A percentile compares a stretch with the other conserved stretches of the same genome.
These are phyloP conservation scores for Leccinum sublutescens DNA, from an alignment of 768 basidiomycete genomes.

Conservation along the genomic window DNA sequence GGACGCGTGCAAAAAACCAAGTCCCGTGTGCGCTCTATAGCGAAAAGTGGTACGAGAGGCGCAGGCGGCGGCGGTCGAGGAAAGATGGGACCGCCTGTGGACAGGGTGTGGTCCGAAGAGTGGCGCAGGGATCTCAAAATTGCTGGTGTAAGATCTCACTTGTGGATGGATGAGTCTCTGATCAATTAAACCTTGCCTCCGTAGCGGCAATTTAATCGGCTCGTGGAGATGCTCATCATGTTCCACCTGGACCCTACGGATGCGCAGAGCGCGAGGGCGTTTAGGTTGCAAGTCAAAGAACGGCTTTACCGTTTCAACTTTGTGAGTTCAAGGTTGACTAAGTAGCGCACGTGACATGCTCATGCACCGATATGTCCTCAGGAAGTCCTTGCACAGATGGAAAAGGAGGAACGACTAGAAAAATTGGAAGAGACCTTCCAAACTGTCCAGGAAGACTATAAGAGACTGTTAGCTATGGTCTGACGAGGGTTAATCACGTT, in stretches of 20 bases:
- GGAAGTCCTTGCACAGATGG: constrained; percentile 87
- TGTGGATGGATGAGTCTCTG: neutral
- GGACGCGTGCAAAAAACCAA: constrained; percentile 41
- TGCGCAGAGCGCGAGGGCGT: constrained; percentile 53
- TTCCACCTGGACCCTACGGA: constrained; percentile 65
- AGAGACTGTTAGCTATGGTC: constrained; percentile 66
- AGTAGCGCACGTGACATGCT: neutral
- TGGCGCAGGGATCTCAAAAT: constrained; percentile 86
- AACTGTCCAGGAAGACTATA: constrained; percentile 81
- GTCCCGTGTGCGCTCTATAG: constrained; percentile 34
- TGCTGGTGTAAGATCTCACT: constrained; percentile 59
- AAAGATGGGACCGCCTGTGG: constrained; percentile 74
- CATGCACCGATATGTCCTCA: constrained; percentile 28
- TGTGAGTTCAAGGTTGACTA: constrained; percentile 44
- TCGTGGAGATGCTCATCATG: constrained; percentile 89
- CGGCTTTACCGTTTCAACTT: constrained; percentile 94
- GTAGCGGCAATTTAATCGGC: constrained; percentile 90
- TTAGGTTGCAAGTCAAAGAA: constrained; percentile 91
- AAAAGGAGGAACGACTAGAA: constrained; percentile 80
- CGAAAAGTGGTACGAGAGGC: constrained; percentile 23
- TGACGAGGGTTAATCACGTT: constrained; percentile 1
- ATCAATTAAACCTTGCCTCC: neutral
- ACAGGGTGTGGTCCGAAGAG: constrained; percentile 73
- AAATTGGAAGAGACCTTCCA: constrained; percentile 94
- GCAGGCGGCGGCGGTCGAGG: constrained; percentile 37